Conservation (phyloP, 345 rosid genomes). For the Mercurialis annua region DNA sequence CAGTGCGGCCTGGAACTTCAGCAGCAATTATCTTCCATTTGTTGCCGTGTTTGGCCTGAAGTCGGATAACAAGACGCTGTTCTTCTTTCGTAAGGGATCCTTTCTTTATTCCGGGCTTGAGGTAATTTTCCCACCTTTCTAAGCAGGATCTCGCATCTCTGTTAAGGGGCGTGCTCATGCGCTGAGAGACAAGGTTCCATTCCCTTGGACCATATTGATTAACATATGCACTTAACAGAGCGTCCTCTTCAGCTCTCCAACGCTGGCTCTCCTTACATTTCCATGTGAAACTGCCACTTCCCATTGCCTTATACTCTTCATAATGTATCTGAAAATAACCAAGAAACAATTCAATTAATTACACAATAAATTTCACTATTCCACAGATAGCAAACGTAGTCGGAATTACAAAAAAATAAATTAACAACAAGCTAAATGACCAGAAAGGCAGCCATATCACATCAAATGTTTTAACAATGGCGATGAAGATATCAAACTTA, state of each 20-base stretch:
- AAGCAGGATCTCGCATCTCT: slow-evolving; percentile 94
- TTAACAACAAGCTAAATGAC: background rate
- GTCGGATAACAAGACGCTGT: slow-evolving; percentile 81
- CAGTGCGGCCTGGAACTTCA: slow-evolving; percentile 93
- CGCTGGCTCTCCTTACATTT: slow-evolving; percentile 99
- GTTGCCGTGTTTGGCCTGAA: slow-evolving; percentile 95
- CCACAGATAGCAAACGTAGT: background rate
- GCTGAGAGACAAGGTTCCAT: slow-evolving; percentile 92
- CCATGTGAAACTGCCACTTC: slow-evolving; percentile 52
- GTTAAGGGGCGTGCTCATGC: slow-evolving; percentile 77
- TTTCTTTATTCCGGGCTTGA: slow-evolving; percentile 97
- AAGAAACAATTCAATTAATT: background rate
- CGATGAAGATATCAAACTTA: background rate
- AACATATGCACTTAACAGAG: slow-evolving; percentile 76
- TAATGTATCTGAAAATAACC: slow-evolving; percentile 37
- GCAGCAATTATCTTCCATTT: slow-evolving; percentile 99
- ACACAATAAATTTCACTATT: background rate
- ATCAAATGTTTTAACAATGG: background rate
- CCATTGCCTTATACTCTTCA: slow-evolving; percentile 62
- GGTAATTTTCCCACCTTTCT: slow-evolving; percentile 96
- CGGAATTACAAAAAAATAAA: background rate
- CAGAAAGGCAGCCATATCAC: background rate
- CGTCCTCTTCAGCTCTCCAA: slow-evolving; percentile 98
- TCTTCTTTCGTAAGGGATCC: slow-evolving; percentile 92
- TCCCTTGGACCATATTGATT: slow-evolving; percentile 95